Percentiles rank a stretch among this genome's conserved stretches.
phyloP scores from a whole-genome alignment of 2,329 filamentous ascomycete genomes.

The Huntiella omanensis region DNA sequence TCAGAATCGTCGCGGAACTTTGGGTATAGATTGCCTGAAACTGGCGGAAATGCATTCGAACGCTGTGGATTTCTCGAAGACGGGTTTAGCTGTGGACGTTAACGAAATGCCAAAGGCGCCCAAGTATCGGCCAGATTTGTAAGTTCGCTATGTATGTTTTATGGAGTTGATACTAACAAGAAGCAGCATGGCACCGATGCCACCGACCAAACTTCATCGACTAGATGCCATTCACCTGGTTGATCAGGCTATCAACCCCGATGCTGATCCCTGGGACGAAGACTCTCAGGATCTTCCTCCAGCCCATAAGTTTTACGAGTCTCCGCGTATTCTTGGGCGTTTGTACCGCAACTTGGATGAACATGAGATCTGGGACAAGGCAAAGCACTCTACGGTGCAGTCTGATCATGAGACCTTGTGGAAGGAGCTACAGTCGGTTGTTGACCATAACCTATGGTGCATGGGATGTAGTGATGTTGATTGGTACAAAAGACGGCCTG shows the following conservation, averaged over 20 bases:
- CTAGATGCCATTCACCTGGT: constrained; percentile 24
- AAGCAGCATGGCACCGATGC: constrained; percentile 26
- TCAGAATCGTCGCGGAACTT: constrained; percentile 30
- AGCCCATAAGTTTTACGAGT: constrained; percentile 42
- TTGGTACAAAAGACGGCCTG: constrained; percentile 19
- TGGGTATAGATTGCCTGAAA: constrained; percentile 28
- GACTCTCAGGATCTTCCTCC: constrained; percentile 24
- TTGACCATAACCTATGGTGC: constrained; percentile 13
- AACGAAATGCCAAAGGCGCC: constrained; percentile 22
- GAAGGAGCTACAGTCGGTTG: constrained; percentile 20
- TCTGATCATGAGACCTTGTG: constrained; percentile 22
- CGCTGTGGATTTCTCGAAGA: constrained; percentile 61
- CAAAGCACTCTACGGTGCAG: constrained; percentile 21
- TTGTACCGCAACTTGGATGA: constrained; percentile 61
- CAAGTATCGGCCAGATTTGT: constrained; percentile 35
- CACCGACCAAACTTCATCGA: constrained; percentile 26
- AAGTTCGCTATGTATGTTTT: constrained; percentile 15
- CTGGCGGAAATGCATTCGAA: constrained; percentile 49
- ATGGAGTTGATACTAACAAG: background rate
- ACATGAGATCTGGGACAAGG: constrained; percentile 37
- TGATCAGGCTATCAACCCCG: constrained; percentile 15
- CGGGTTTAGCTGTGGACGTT: constrained; percentile 40
- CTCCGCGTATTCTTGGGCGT: constrained; percentile 46
- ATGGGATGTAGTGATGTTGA: constrained; percentile 14
- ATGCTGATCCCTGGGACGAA: constrained; percentile 16